phyloP scores from a whole-genome alignment of 2,329 filamentous ascomycete species.

The Domatiomyces catenatus region DNA sequence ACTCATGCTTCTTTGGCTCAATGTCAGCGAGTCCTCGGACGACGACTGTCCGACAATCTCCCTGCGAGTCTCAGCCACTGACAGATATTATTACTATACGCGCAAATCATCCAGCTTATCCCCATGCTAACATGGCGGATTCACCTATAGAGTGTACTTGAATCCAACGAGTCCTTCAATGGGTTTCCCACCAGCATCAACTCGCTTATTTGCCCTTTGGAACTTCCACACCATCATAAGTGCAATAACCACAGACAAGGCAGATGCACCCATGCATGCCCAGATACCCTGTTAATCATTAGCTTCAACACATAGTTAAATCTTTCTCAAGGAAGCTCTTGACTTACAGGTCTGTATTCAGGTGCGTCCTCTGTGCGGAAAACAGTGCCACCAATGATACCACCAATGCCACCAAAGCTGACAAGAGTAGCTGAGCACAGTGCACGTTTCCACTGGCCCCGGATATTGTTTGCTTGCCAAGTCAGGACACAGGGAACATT shows the following conservation, averaged over 20 bases:
- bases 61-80: no score
- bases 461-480: slow-evolving; percentile 77
- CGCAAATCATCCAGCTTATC: no score
- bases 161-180: slow-evolving; percentile 14
- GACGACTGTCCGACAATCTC: no score
- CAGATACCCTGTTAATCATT: slow-evolving; percentile 5
- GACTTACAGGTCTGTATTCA: slow-evolving; percentile 18
- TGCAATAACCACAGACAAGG: slow-evolving; percentile 14
- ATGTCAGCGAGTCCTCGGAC: no score
- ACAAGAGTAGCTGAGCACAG: slow-evolving; percentile 22
- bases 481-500: slow-evolving; percentile 62
- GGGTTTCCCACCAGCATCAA: slow-evolving; percentile 11
- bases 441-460: slow-evolving; percentile 77
- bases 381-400: slow-evolving; percentile 59
- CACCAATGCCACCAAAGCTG: slow-evolving; percentile 49
- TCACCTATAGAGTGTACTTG: slow-evolving; percentile 9
- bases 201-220: slow-evolving; percentile 14
- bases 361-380: slow-evolving; percentile 39
- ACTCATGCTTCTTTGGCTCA: no score
- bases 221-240: slow-evolving; percentile 15
- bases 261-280: slow-evolving; percentile 13
- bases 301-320: background rate
- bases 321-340: background rate
- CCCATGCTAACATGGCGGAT: no score
- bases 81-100: no score